A percentile compares a stretch with the other conserved stretches of the same genome.
Evolutionary conservation across 495 filamentous ascomycete genomes (phyloP).

Genomic region (Aspergillus steynii): DNA sequence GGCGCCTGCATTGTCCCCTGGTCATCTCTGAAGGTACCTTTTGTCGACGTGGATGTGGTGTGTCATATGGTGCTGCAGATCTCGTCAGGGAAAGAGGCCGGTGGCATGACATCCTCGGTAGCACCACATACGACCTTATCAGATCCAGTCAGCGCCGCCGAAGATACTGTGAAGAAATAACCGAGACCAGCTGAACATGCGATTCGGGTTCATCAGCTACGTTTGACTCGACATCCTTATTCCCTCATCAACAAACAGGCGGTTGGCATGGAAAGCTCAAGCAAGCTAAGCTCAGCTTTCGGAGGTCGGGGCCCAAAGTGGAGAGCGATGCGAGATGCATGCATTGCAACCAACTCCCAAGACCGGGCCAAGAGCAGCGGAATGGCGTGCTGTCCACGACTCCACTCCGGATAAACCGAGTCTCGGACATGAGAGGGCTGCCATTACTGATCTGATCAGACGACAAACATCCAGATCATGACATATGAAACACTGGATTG

Average conservation of each 20-base stretch:
- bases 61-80: not conserved
- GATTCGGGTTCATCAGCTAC: not conserved
- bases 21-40: not conserved
- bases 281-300: slow-evolving; percentile 5
- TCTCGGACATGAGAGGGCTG: not conserved
- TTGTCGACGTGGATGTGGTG: not conserved
- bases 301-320: slow-evolving; percentile 6
- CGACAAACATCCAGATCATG: not conserved
- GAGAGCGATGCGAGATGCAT: slow-evolving; percentile 5
- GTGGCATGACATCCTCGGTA: not conserved
- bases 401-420: slow-evolving; percentile 9
- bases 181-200: not conserved
- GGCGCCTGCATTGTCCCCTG: not conserved
- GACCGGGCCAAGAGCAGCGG: not conserved
- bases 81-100: not conserved
- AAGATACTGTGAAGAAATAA: not conserved
- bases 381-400: slow-evolving; percentile 5
- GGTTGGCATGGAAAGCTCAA: not conserved
- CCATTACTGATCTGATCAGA: not conserved
- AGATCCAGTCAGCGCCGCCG: too few relatives aligned
- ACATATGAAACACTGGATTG: not conserved
- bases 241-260: too few relatives aligned
- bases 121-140: not conserved
- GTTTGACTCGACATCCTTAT: too few relatives aligned
- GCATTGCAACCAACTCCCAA: not conserved